Base-by-base conservation (phyloP, 768 basidiomycete genomes). In the Leccinum disarticulatum region DNA sequence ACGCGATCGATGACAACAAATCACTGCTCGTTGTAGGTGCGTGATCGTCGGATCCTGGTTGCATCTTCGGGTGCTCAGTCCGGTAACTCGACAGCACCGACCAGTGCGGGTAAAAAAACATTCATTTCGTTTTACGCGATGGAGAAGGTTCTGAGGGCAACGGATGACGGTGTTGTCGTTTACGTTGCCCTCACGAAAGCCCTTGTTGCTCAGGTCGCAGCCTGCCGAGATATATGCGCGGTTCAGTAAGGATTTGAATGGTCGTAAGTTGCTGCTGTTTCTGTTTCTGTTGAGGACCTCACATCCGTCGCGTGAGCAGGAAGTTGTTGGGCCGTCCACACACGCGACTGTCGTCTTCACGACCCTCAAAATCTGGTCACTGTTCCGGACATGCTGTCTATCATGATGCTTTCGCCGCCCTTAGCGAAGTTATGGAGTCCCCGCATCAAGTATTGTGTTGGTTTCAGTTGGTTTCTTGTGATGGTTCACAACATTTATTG, bases 131-230 rank as follows among this genome's bases (percentile, higher is more conserved):
- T 80, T 69, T 89, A 89, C 63, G 88, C 89, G 0, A 90, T 90
- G 88, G 87, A 88, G 68, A 81, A 82, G 61, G 76, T 88, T 14
- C 73, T 90, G 3, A 75, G 84, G 56, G 76, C 75, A 43, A 86
- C 86, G 0, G 84, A 90, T 65, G 81, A 88, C 47, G 87, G 85
- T 0, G 78, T 90, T 46, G 67, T 90, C 36, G 83, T 90, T 19
- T 90, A 90, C 67, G 81, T 90, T 47, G 88, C 88, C 0, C 88
- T 89, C 0, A 89, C 88, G 7, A 90, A 90, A 68, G 87, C 88
- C 0, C 77, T 90, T 0, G 88, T 90, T 53, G 79, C 79, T 36
- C 88, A 90, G 64, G 83, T 88, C 28, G 85, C 22, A 22, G 22
- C 22, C 87, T 0, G 86, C 89, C 0, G 88, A 90, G 65, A 79